Evolutionary conservation across 176 grass and related monocot genomes (phyloP).

Genomic region (Pontederia crassipes): DNA sequence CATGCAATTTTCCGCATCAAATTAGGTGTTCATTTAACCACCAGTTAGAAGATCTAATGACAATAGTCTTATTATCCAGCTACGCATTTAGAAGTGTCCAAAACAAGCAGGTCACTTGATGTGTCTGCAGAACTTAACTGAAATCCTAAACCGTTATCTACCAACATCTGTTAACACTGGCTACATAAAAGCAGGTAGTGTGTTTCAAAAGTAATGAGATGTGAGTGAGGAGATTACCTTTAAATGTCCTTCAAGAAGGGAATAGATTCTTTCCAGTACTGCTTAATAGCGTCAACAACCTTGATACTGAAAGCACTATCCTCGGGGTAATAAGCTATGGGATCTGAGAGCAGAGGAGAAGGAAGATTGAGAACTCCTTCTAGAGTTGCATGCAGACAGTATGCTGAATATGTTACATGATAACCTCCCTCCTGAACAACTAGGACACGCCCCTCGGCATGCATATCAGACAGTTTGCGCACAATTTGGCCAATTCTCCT

Average conservation of each 20-base stretch:
- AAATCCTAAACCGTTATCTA: too few relatives aligned
- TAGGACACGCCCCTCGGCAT: slow-evolving; percentile 41
- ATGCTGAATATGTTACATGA: slow-evolving; percentile 76
- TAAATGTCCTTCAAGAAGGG: slow-evolving; percentile 35
- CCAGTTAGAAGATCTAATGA: too few relatives aligned
- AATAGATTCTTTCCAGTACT: slow-evolving; percentile 58
- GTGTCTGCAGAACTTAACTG: too few relatives aligned
- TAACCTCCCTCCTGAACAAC: slow-evolving; percentile 90
- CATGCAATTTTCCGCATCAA: too few relatives aligned
- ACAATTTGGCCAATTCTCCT: slow-evolving; percentile 51
- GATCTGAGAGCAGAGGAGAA: slow-evolving; percentile 48
- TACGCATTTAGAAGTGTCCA: too few relatives aligned
- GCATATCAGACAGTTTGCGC: slow-evolving; percentile 33
- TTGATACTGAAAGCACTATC: slow-evolving; percentile 41
- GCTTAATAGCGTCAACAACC: slow-evolving; percentile 56
- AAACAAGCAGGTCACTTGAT: too few relatives aligned
- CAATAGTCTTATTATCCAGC: too few relatives aligned
- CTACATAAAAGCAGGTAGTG: too few relatives aligned
- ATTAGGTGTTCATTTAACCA: too few relatives aligned
- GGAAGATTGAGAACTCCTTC: slow-evolving; percentile 66
- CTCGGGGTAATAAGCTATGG: slow-evolving; percentile 73
- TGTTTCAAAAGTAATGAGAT: too few relatives aligned
- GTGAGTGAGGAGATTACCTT: too few relatives aligned
- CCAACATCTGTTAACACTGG: too few relatives aligned
- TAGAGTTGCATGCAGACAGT: slow-evolving; percentile 71